These are phyloP conservation scores for Aspergillus sojae DNA, from an alignment of 2,329 filamentous ascomycete species.

Conservation along the genomic window DNA sequence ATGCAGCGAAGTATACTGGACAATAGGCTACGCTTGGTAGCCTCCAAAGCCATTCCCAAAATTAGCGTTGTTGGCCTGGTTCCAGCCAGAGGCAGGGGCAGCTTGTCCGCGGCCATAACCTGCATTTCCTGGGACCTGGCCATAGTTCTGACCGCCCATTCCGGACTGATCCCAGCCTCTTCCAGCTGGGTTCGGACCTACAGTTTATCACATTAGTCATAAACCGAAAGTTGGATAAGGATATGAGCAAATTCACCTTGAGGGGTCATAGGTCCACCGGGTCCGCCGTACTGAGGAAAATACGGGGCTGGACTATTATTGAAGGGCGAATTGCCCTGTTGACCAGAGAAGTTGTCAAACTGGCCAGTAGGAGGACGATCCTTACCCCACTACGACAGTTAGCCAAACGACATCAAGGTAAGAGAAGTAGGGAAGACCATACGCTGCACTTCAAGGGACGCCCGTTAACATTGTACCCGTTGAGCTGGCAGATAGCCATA, in stretches of 20 bases:
- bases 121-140: slow-evolving; percentile 69
- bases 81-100: slow-evolving; percentile 55
- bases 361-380: slow-evolving; percentile 87
- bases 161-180: slow-evolving; percentile 56
- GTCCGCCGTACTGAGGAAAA: slow-evolving; percentile 92
- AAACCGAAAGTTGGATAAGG: neutral
- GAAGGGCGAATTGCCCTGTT: slow-evolving; percentile 70
- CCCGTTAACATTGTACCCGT: slow-evolving; percentile 96
- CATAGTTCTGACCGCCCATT: slow-evolving; percentile 57
- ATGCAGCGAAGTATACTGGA: slow-evolving; percentile 10
- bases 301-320: slow-evolving; percentile 76
- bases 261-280: slow-evolving; percentile 62
- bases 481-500: slow-evolving; percentile 97
- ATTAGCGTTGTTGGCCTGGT: slow-evolving; percentile 52
- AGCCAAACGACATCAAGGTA: slow-evolving; percentile 35
- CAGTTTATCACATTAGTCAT: slow-evolving; percentile 17
- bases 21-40: slow-evolving; percentile 57
- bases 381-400: slow-evolving; percentile 82
- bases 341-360: slow-evolving; percentile 82
- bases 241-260: slow-evolving; percentile 46
- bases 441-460: slow-evolving; percentile 98
- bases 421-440: slow-evolving; percentile 52
- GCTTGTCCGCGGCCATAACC: slow-evolving; percentile 78
- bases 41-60: slow-evolving; percentile 61
- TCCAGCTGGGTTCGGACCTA: slow-evolving; percentile 60